Conservation (phyloP, 2,329 filamentous ascomycete genomes). For the Hypoxylon sp. region DNA sequence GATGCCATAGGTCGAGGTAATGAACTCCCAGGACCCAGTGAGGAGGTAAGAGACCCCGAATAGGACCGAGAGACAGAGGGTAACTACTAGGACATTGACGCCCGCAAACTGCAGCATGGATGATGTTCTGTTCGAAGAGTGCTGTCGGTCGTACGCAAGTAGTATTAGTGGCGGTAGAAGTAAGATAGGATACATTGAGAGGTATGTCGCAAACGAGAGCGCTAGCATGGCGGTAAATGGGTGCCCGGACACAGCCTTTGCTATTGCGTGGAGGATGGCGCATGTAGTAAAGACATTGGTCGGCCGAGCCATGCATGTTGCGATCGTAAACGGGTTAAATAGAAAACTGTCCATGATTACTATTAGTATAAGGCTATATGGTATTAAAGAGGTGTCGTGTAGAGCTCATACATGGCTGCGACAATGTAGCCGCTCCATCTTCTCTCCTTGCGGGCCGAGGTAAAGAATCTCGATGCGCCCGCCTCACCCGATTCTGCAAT, state of each 20-base stretch:
- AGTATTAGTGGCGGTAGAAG: slow-evolving; percentile 86
- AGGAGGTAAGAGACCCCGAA: slow-evolving; percentile 80
- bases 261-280: slow-evolving; percentile 86
- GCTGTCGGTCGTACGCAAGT: slow-evolving; percentile 80
- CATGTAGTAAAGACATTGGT: slow-evolving; percentile 91
- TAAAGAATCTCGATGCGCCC: slow-evolving; percentile 79
- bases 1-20: slow-evolving; percentile 91
- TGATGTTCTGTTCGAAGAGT: slow-evolving; percentile 53
- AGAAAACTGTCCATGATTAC: slow-evolving; percentile 74
- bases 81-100: slow-evolving; percentile 68
- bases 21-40: slow-evolving; percentile 88
- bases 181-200: slow-evolving; percentile 91
- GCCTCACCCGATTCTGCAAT: slow-evolving; percentile 89
- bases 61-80: slow-evolving; percentile 70
- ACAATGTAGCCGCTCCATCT: slow-evolving; percentile 82
- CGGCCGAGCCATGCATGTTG: slow-evolving; percentile 90
- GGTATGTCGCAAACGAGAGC: slow-evolving; percentile 87
- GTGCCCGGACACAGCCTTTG: slow-evolving; percentile 82
- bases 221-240: slow-evolving; percentile 85
- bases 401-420: slow-evolving; percentile 77
- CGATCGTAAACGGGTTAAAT: slow-evolving; percentile 94
- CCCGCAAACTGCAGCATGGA: slow-evolving; percentile 67
- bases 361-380: slow-evolving; percentile 18
- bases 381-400: background rate
- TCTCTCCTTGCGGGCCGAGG: slow-evolving; percentile 82